Evolutionary conservation across 345 rosid species (phyloP), one percentile per base, ranked within the genome.

Genomic region (Gossypium raimondii): DNA sequence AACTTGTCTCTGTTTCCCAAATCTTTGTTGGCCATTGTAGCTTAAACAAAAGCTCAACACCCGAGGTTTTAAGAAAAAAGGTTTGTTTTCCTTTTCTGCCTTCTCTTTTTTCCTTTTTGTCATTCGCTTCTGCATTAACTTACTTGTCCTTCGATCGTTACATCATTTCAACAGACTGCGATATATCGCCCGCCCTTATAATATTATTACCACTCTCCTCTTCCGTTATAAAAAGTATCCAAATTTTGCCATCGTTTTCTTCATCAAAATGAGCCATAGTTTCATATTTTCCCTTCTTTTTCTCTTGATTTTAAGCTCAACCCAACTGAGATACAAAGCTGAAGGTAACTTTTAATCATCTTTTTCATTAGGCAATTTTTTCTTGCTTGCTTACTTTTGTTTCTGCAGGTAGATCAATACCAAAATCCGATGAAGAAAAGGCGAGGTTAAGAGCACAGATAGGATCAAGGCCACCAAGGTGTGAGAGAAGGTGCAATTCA

Each of bases 381-480:
- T 9, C 11, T 73, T 20, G 22, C 12, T 55, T 16, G 59, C 62
- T 17, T 48, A 24, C 10, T 0, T 22, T 71, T 16, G 20, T 77
- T 18, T 45, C 72, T 81, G 78, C 87, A 89, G 98, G 89, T 43
- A 88, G 97, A 84, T 78, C 85, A 79, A 78, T 66, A 72, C 87
- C 86, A 9, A 82, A 75, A 77, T 73, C 83, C 11, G 29, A 73
- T 63, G 87, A 80, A 56, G 83, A 78, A 70, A 83, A 81, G 80
- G 77, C 61, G 73, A 50, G 79, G 44, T 76, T 85, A 86, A 86
- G 92, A 73, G 85, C 86, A 10, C 75, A 86, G 72, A 93, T 93
- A 82, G 98, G 98, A 16, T 94, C 98, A 73, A 85, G 87, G 51
- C 98, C 98, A 14, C 98, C 98, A 56, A 88, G 88, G 61, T 94